phyloP scores from a whole-genome alignment of 192 early-diverging fungal species.

The Paraglomus occultum region DNA sequence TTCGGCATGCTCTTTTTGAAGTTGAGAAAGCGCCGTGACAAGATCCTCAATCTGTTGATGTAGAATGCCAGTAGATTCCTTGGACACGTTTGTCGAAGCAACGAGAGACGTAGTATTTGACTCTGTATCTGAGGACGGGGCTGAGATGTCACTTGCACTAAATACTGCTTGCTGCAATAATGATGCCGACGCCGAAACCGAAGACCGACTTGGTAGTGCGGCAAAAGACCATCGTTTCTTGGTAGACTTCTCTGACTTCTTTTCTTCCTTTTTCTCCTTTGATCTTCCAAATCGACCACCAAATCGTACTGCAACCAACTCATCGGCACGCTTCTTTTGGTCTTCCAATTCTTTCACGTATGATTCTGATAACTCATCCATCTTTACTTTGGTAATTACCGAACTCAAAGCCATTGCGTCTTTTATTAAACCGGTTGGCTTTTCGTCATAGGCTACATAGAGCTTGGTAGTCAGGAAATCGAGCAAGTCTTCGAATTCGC shows the following conservation, averaged over 20 bases:
- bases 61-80: slow-evolving; percentile 40
- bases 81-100: slow-evolving; percentile 2
- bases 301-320: slow-evolving; percentile 49
- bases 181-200: background rate
- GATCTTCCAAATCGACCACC: slow-evolving; percentile 42
- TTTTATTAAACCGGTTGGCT: slow-evolving; percentile 63
- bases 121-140: background rate
- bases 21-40: slow-evolving; percentile 57
- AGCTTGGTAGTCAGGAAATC: slow-evolving; percentile 80
- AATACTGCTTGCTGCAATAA: background rate
- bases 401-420: slow-evolving; percentile 73
- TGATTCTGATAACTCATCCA: slow-evolving; percentile 67
- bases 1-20: slow-evolving; percentile 68
- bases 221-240: slow-evolving; percentile 25
- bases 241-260: slow-evolving; percentile 12
- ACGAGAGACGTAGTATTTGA: slow-evolving; percentile 5
- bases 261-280: slow-evolving; percentile 26
- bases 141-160: background rate
- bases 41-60: slow-evolving; percentile 58
- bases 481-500: slow-evolving; percentile 78
- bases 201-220: background rate
- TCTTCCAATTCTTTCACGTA: slow-evolving; percentile 52
- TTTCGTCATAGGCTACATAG: slow-evolving; percentile 70
- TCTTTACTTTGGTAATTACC: slow-evolving; percentile 62
- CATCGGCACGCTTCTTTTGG: slow-evolving; percentile 49